Evolutionary conservation across 1,139 yeast genomes (phyloP).

Genomic region (Pneumocystis oryctolagi): DNA sequence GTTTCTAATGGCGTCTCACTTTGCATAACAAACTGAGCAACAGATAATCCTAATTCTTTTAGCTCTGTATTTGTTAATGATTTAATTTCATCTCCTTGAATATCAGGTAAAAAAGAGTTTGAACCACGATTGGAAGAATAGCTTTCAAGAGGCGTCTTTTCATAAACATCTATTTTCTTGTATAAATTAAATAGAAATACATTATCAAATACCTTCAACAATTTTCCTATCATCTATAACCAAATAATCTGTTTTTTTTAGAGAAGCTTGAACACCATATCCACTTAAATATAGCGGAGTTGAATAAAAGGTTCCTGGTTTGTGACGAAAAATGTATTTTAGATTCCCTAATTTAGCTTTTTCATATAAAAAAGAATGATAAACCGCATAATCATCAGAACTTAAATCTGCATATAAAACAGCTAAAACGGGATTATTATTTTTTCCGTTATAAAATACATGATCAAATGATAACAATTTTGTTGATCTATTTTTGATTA

Average conservation of each 20-base stretch:
- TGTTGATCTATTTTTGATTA: neutral
- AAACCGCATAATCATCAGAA: constrained; percentile 35
- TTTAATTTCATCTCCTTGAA: constrained; percentile 7
- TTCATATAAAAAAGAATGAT: constrained; percentile 44
- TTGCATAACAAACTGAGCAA: constrained; percentile 11
- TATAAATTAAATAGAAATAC: constrained; percentile 8
- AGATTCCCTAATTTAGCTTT: constrained; percentile 53
- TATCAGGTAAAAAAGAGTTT: constrained; percentile 4
- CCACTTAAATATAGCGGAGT: constrained; percentile 37
- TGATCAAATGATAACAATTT: constrained; percentile 14
- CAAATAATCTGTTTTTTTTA: constrained; percentile 50
- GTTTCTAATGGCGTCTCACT: constrained; percentile 6
- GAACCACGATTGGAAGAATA: neutral
- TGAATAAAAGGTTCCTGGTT: constrained; percentile 24
- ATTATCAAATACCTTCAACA: constrained; percentile 12
- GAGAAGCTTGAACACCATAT: constrained; percentile 48
- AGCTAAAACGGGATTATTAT: constrained; percentile 27
- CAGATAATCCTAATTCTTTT: constrained; percentile 7
- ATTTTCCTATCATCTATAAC: constrained; percentile 46
- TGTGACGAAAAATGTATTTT: constrained; percentile 62
- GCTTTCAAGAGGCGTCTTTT: constrained; percentile 1
- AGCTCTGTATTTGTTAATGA: constrained; percentile 12
- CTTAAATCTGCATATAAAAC: constrained; percentile 38
- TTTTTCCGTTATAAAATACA: constrained; percentile 30
- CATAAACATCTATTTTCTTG: constrained; percentile 13